Base-by-base conservation (phyloP, 179 eudicot genomes). In the Pouteria campechiana region DNA sequence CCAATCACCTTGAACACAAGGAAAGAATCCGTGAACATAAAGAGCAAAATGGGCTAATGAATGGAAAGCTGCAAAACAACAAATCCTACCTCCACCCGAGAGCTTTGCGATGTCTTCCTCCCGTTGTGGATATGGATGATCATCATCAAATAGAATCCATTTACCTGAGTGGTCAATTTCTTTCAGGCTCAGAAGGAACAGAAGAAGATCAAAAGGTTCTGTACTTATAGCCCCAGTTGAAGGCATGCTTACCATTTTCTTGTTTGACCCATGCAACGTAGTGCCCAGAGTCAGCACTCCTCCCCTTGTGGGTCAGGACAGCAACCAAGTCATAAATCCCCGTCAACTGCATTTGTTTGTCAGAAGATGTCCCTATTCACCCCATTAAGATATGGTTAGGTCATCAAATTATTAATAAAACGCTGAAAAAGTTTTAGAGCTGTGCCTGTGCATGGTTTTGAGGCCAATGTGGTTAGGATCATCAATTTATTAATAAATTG, bases 271-370 rank as follows among this genome's bases (percentile, higher is more conserved):
- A 90, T 16, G 85, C 96, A 57, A 82, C 96, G 52, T 90, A 90
- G 48, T 90, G 99, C 52, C 99, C 98, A 24, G 96, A 86, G 59
- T 90, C 98, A 56, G 98, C 98, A 73, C 96, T 87, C 69, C 96
- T 72, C 29, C 98, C 98, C 73, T 90, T 90, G 69, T 90, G 99
- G 34, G 96, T 87, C 59, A 90, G 66, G 39, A 90, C 94, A 33
- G 96, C 74, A 22, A 82, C 92, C 60, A 90, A 70, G 62, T 90
- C 96, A 48, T 90, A 90, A 39, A 90, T 58, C 41, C 99, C 96
- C 25, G 99, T 87, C 54, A 78, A 60, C 3, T 70, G 82, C 72
- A 60, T 57, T 54, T 69, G 74, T 54, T 76, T 74, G 50, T 64
- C 75, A 20, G 78, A 54, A 27, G 54, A 46, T 44, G 11, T 42